A percentile compares a stretch with the other conserved stretches of the same genome.
These are phyloP conservation scores for Piper betle DNA, from an alignment of 164 flowering plant species.

Conservation along the genomic window DNA sequence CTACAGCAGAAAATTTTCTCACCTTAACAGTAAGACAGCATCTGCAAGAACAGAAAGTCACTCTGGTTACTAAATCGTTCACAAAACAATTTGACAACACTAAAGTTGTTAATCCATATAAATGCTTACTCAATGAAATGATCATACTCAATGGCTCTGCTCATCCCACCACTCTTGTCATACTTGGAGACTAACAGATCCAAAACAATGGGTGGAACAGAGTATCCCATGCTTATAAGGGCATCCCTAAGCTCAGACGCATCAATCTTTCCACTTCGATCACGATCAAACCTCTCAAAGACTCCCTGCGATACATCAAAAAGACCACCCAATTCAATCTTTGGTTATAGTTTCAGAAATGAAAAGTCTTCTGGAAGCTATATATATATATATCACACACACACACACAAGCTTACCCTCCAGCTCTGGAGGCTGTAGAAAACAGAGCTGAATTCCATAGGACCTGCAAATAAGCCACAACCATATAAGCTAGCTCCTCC, in stretches of 20 bases:
- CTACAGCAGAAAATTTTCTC: too few species aligned
- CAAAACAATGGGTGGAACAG: conserved; percentile 57
- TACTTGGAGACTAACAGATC: conserved; percentile 70
- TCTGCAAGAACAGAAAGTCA: conserved; percentile 10
- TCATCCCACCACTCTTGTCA: conserved; percentile 55
- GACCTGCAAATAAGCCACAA: too few species aligned
- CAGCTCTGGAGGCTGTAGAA: conserved; percentile 83
- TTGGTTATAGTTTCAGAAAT: background rate
- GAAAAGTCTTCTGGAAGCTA: background rate
- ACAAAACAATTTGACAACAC: background rate
- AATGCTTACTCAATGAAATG: conserved; percentile 31
- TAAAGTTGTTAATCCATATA: background rate
- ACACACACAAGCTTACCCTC: conserved; percentile 46
- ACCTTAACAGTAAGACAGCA: conserved; percentile 28
- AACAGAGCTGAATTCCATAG: conserved; percentile 67
- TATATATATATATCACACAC: too few species aligned
- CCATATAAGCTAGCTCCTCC: too few species aligned
- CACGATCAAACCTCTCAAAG: conserved; percentile 75
- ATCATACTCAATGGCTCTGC: conserved; percentile 67
- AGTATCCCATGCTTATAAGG: conserved; percentile 58
- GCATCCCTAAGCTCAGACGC: conserved; percentile 56
- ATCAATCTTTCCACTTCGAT: conserved; percentile 67
- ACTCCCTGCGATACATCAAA: conserved; percentile 25
- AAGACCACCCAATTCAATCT: background rate
- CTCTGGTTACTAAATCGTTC: background rate